phyloP scores from a whole-genome alignment of 192 early-diverging fungal genomes.

The Funneliformis mosseae region DNA sequence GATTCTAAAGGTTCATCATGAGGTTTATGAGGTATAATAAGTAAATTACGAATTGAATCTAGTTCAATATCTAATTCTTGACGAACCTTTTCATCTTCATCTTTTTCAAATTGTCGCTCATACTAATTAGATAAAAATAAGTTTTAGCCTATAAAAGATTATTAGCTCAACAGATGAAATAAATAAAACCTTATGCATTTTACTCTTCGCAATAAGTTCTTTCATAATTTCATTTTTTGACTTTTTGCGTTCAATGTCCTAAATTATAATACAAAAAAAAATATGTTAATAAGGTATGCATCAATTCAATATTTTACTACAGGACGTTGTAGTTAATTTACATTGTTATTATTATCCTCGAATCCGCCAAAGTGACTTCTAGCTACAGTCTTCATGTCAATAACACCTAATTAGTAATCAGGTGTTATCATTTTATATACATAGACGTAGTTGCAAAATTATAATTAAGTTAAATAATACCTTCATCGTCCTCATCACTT shows the following conservation, averaged over 20 bases:
- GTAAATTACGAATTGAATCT: slow-evolving; percentile 75
- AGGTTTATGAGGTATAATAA: slow-evolving; percentile 49
- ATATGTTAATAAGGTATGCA: no score
- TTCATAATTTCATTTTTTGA: slow-evolving; percentile 95
- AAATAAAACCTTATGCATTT: slow-evolving; percentile 74
- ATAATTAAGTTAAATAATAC: slow-evolving; percentile 5
- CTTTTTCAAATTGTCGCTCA: slow-evolving; percentile 87
- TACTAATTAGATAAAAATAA: slow-evolving; percentile 37
- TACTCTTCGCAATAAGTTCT: slow-evolving; percentile 97
- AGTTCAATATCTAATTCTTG: slow-evolving; percentile 90
- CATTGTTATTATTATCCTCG: slow-evolving; percentile 55
- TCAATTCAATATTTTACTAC: neutral
- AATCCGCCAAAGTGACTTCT: slow-evolving; percentile 90
- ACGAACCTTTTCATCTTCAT: slow-evolving; percentile 80
- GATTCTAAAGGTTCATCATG: slow-evolving; percentile 35
- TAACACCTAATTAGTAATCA: slow-evolving; percentile 39
- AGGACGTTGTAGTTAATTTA: neutral
- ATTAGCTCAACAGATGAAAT: neutral
- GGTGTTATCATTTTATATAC: neutral
- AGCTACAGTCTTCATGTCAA: slow-evolving; percentile 72
- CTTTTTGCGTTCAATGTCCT: slow-evolving; percentile 64
- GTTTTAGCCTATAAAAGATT: neutral
- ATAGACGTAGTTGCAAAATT: neutral
- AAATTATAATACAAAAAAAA: neutral
- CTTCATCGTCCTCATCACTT: slow-evolving; percentile 50